These are phyloP conservation scores for Diaporthe capsici DNA, from an alignment of 2,329 filamentous ascomycete genomes.

Conservation along the genomic window DNA sequence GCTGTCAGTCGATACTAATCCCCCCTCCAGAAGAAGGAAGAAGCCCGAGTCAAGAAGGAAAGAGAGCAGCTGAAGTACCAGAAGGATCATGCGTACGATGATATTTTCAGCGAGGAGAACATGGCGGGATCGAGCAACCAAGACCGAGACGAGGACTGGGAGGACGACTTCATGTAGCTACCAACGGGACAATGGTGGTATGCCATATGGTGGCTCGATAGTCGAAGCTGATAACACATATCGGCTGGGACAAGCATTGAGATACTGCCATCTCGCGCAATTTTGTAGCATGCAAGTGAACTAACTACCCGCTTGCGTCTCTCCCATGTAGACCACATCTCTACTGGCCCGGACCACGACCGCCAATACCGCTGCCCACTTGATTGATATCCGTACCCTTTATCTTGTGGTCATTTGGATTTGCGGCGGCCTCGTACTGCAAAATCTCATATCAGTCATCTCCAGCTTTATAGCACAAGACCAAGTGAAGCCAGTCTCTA, in stretches of 20 bases:
- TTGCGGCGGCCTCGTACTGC: slow-evolving; percentile 91
- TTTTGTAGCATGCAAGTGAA: neutral
- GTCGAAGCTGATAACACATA: neutral
- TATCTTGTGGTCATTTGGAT: slow-evolving; percentile 86
- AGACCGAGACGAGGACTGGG: slow-evolving; percentile 81
- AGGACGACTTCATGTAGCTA: slow-evolving; percentile 92
- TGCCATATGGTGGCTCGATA: neutral
- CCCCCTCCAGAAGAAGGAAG: slow-evolving; percentile 77
- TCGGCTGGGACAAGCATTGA: neutral
- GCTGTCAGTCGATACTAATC: slow-evolving; percentile 23
- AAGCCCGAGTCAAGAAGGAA: slow-evolving; percentile 80
- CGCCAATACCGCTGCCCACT: slow-evolving; percentile 69
- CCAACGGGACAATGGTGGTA: neutral
- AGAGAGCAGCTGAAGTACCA: slow-evolving; percentile 92
- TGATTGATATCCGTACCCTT: slow-evolving; percentile 69
- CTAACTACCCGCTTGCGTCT: neutral
- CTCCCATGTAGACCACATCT: neutral
- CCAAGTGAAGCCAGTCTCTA: neutral
- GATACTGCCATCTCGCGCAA: neutral
- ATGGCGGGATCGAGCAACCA: slow-evolving; percentile 87
- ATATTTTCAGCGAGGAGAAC: slow-evolving; percentile 87
- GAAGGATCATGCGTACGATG: slow-evolving; percentile 98
- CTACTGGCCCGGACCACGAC: slow-evolving; percentile 54
- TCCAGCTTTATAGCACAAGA: neutral
- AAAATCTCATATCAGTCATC: neutral